Conservation (phyloP, 2,329 filamentous ascomycete genomes). For the Aureobasidium melanogenum region DNA sequence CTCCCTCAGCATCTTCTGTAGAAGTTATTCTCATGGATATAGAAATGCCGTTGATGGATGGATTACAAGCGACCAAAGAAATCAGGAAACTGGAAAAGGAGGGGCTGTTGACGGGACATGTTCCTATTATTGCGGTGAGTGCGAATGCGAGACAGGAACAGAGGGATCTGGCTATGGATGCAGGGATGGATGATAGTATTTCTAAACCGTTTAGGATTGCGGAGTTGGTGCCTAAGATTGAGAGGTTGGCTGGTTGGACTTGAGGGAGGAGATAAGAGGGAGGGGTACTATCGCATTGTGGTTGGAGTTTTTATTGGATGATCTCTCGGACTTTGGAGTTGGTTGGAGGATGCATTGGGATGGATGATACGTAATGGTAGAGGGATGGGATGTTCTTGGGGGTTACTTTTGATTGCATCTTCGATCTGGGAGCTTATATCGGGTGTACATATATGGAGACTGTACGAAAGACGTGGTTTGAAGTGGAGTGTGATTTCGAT, state of each 20-base stretch:
- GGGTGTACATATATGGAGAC: no score
- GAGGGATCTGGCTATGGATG: slow-evolving; percentile 59
- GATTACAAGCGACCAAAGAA: slow-evolving; percentile 59
- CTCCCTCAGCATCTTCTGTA: not conserved
- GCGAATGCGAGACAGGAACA: slow-evolving; percentile 70
- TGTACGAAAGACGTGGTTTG: not conserved
- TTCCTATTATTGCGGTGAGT: slow-evolving; percentile 71
- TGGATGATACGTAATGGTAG: not conserved
- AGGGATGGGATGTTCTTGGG: not conserved
- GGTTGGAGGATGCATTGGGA: not conserved
- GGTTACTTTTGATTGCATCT: not conserved
- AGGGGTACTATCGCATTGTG: not conserved
- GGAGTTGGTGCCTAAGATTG: slow-evolving; percentile 9
- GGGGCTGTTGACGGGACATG: slow-evolving; percentile 54
- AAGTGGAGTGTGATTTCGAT: not conserved
- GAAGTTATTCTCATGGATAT: slow-evolving; percentile 62
- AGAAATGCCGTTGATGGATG: slow-evolving; percentile 64
- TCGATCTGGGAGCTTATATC: not conserved
- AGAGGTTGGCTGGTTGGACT: not conserved
- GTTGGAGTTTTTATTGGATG: not conserved
- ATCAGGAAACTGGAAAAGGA: slow-evolving; percentile 60
- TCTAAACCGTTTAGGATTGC: slow-evolving; percentile 14
- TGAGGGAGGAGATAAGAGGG: not conserved
- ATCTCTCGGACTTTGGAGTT: not conserved
- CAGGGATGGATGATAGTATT: slow-evolving; percentile 51